Conservation (phyloP, 768 basidiomycete species). For the Trametopsis cervina region DNA sequence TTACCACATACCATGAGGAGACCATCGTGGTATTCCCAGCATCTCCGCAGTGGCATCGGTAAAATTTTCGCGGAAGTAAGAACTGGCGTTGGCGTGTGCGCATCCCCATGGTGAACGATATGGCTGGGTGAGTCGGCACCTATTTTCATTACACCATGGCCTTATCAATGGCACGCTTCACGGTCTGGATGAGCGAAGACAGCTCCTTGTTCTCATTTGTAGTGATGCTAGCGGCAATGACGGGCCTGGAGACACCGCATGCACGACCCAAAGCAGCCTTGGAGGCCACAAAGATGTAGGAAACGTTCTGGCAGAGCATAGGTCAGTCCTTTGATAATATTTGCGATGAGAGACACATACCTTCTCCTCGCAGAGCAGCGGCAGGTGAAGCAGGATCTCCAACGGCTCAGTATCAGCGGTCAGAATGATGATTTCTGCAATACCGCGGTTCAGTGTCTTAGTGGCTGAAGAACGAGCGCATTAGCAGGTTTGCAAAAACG, state of each 20-base stretch:
- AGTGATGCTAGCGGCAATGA: constrained; percentile 94
- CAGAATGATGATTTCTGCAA: constrained; percentile 95
- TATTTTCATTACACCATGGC: constrained; percentile 37
- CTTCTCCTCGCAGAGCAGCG: constrained; percentile 98
- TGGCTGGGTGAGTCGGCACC: no score
- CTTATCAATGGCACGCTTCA: constrained; percentile 82
- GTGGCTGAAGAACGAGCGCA: constrained; percentile 54
- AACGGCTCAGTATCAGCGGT: constrained; percentile 96
- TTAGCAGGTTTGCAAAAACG: not conserved
- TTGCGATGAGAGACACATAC: constrained; percentile 29
- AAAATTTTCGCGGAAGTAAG: no score
- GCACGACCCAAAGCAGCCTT: constrained; percentile 96
- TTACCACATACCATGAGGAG: not conserved
- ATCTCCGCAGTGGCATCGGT: not conserved
- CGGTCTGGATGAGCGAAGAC: constrained; percentile 76
- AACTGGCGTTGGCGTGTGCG: no score
- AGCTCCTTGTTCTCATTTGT: constrained; percentile 93
- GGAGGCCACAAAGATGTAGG: constrained; percentile 90
- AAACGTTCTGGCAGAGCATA: constrained; percentile 68
- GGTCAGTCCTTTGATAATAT: not conserved
- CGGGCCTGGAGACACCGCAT: constrained; percentile 91
- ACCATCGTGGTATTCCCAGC: not conserved
- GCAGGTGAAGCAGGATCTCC: constrained; percentile 95
- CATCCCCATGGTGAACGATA: no score
- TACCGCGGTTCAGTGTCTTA: constrained; percentile 96